These are phyloP conservation scores for Trichodelitschia bisporula DNA, from an alignment of 495 filamentous ascomycete species.

Conservation along the genomic window DNA sequence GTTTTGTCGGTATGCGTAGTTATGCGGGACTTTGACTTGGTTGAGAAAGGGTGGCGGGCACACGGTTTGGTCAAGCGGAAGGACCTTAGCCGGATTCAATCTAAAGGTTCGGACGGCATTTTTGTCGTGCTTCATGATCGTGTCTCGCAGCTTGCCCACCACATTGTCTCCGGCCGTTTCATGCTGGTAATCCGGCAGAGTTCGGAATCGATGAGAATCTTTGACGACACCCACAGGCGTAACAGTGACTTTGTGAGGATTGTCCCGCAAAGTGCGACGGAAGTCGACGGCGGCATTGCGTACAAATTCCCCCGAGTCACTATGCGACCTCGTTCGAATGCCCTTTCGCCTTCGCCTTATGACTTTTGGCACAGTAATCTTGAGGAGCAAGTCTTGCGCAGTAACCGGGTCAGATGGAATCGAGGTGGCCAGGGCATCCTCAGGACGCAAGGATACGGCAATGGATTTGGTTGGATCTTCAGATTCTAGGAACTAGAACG, in stretches of 20 bases:
- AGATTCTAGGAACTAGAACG: slow-evolving; percentile 1
- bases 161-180: slow-evolving; percentile 35
- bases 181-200: slow-evolving; percentile 53
- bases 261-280: slow-evolving; percentile 44
- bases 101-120: too few relatives aligned
- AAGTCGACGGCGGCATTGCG: slow-evolving; percentile 13
- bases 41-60: too few relatives aligned
- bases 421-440: slow-evolving; percentile 52
- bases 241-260: slow-evolving; percentile 38
- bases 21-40: slow-evolving; percentile 39
- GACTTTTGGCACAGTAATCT: slow-evolving; percentile 64
- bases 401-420: slow-evolving; percentile 41
- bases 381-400: slow-evolving; percentile 63
- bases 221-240: slow-evolving; percentile 48
- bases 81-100: too few relatives aligned
- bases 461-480: slow-evolving; percentile 12
- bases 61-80: too few relatives aligned
- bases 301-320: slow-evolving; percentile 11
- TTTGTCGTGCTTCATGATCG: too few relatives aligned
- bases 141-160: slow-evolving; percentile 35
- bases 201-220: slow-evolving; percentile 69
- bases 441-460: slow-evolving; percentile 44
- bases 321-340: too few relatives aligned
- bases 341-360: slow-evolving; percentile 64
- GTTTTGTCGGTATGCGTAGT: slow-evolving; percentile 21